A percentile compares a stretch with the other conserved stretches of the same genome.
Conservation (phyloP, 2,329 filamentous ascomycete species). For the Penicillium sp. region DNA sequence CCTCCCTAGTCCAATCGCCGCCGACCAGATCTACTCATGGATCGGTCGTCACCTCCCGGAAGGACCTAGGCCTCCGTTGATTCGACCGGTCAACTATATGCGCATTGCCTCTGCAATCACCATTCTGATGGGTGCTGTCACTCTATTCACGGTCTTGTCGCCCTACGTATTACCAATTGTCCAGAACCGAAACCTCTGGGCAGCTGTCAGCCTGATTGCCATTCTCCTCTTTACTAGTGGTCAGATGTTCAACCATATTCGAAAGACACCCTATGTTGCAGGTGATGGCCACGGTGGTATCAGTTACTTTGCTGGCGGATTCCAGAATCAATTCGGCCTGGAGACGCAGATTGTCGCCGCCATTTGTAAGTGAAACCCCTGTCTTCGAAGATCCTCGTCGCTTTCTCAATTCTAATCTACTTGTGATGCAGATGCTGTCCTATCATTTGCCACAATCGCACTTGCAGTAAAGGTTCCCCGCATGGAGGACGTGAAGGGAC, state of each 20-base stretch:
- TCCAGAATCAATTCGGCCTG: conserved; percentile 89
- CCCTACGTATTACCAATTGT: conserved; percentile 79
- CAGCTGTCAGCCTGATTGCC: conserved; percentile 79
- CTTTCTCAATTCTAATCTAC: not conserved
- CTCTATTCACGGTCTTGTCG: conserved; percentile 67
- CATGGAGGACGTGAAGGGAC: conserved; percentile 70
- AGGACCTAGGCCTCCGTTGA: conserved; percentile 72
- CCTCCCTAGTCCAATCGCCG: conserved; percentile 61
- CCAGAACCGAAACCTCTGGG: conserved; percentile 92
- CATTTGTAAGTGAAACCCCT: conserved; percentile 67
- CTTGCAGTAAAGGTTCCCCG: conserved; percentile 90
- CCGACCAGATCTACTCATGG: conserved; percentile 78
- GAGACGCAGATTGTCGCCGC: conserved; percentile 95
- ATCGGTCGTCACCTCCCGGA: conserved; percentile 74
- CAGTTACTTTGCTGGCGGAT: conserved; percentile 85
- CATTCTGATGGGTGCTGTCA: conserved; percentile 66
- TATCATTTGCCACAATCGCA: conserved; percentile 89
- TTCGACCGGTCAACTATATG: conserved; percentile 83
- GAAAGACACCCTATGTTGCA: conserved; percentile 88
- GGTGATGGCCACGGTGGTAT: conserved; percentile 83
- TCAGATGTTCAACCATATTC: conserved; percentile 99
- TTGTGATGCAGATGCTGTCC: conserved; percentile 61
- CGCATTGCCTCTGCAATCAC: conserved; percentile 68
- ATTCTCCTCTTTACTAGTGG: conserved; percentile 93
- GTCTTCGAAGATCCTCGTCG: conserved; percentile 11